phyloP scores from a whole-genome alignment of 108 stramenopile genomes.

The Pseudonitzschia delicatissima region DNA sequence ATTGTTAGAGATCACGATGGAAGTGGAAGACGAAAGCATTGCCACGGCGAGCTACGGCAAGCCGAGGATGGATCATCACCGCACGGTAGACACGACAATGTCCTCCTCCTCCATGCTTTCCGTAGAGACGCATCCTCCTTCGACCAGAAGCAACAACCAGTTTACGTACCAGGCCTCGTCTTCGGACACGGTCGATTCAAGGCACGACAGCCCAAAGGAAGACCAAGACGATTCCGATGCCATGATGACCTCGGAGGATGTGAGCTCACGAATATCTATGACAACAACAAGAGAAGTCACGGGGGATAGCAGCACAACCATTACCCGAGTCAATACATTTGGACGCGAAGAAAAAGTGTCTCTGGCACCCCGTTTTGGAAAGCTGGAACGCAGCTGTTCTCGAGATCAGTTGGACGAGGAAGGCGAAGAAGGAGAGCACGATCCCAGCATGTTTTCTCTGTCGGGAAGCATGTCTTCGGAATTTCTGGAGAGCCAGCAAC shows the following conservation, averaged over 20 bases:
- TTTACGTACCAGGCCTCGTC: not conserved
- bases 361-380: not conserved
- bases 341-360: not conserved
- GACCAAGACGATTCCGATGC: not conserved
- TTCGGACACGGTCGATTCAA: not conserved
- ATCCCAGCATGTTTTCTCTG: not conserved
- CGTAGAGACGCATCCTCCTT: not conserved
- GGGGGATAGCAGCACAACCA: not conserved
- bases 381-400: not conserved
- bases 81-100: not conserved
- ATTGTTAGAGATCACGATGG: not conserved
- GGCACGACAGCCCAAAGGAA: constrained; percentile 4
- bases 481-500: not conserved
- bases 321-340: not conserved
- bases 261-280: not conserved
- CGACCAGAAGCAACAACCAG: not conserved
- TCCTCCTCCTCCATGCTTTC: not conserved
- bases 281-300: not conserved
- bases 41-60: not conserved
- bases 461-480: constrained; percentile 8
- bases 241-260: not conserved
- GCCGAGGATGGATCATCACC: not conserved
- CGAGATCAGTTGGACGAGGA: not conserved
- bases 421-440: not conserved
- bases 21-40: constrained; percentile 9